These are phyloP conservation scores for Colletotrichum falcatum DNA, from an alignment of 2,329 filamentous ascomycete genomes.

Conservation along the genomic window DNA sequence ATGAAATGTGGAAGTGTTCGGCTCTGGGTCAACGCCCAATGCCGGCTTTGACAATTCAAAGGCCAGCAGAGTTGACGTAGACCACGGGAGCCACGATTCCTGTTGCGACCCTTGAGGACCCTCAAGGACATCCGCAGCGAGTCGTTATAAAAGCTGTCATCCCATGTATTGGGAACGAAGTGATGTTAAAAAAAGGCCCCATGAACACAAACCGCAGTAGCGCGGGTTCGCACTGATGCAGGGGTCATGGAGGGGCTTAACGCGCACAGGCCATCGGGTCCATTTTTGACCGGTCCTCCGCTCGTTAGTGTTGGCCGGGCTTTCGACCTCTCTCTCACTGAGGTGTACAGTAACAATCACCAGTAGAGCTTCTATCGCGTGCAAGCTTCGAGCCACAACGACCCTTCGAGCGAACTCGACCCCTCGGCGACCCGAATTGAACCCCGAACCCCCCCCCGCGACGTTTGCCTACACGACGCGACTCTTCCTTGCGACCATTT, in stretches of 20 bases:
- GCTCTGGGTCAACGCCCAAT: not conserved
- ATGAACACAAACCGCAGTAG: slow-evolving; percentile 24
- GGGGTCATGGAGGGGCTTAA: slow-evolving; percentile 34
- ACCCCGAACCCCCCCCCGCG: slow-evolving; percentile 16
- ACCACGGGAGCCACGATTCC: not conserved
- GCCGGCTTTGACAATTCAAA: not conserved
- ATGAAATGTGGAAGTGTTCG: not conserved
- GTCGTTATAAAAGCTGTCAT: slow-evolving; percentile 28
- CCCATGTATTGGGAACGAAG: slow-evolving; percentile 30
- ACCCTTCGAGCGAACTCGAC: slow-evolving; percentile 37
- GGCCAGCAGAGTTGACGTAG: not conserved
- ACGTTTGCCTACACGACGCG: slow-evolving; percentile 40
- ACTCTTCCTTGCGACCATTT: slow-evolving; percentile 28
- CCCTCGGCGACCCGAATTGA: slow-evolving; percentile 37
- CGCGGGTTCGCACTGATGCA: slow-evolving; percentile 22
- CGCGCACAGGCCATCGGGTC: slow-evolving; percentile 41
- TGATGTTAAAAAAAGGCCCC: slow-evolving; percentile 38
- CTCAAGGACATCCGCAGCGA: not conserved
- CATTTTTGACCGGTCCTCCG: slow-evolving; percentile 42
- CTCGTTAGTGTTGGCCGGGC: slow-evolving; percentile 37
- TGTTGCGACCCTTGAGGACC: not conserved
- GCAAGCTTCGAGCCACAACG: slow-evolving; percentile 34
- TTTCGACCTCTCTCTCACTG: slow-evolving; percentile 29
- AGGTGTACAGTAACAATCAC: slow-evolving; percentile 32
- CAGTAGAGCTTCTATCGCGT: slow-evolving; percentile 32